These are phyloP conservation scores for Lactifluus pinguis DNA, from an alignment of 768 basidiomycete genomes.

Conservation along the genomic window DNA sequence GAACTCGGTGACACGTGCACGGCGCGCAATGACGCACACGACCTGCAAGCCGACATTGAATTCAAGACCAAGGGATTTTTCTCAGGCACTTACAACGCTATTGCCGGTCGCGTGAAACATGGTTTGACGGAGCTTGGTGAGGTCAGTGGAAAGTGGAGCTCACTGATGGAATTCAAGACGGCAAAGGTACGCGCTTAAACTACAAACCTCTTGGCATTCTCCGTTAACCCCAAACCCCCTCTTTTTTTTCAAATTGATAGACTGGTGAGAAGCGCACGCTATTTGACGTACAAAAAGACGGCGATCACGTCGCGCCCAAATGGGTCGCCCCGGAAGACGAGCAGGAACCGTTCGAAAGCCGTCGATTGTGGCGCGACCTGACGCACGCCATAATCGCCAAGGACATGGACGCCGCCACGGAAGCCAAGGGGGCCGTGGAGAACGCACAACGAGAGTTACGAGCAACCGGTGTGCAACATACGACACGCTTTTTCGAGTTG, in stretches of 20 bases:
- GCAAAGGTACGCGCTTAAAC: conserved; percentile 40
- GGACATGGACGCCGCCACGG: conserved; percentile 93
- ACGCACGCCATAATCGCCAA: conserved; percentile 78
- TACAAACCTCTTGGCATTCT: too few relatives aligned
- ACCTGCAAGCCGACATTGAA: conserved; percentile 72
- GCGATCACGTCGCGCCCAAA: conserved; percentile 66
- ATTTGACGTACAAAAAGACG: conserved; percentile 78
- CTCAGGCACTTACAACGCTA: conserved; percentile 90
- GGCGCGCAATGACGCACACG: conserved; percentile 74
- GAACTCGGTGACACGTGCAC: conserved; percentile 88
- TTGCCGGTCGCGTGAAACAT: conserved; percentile 70
- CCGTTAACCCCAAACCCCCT: too few relatives aligned
- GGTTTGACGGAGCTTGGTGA: conserved; percentile 67
- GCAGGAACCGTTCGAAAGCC: conserved; percentile 80
- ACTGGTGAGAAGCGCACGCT: conserved; percentile 61
- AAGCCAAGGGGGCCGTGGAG: conserved; percentile 84
- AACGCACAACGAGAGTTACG: conserved; percentile 83
- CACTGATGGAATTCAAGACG: conserved; percentile 77
- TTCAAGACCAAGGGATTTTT: conserved; percentile 99
- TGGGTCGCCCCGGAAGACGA: conserved; percentile 77
- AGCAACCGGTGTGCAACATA: conserved; percentile 52
- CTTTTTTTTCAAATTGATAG: conserved; percentile 27
- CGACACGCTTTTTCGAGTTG: conserved; percentile 75
- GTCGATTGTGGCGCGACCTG: conserved; percentile 71
- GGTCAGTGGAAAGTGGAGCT: conserved; percentile 84